These are phyloP conservation scores for Phalaenopsis equestris DNA, from an alignment of 106 monocot genomes.

Conservation along the genomic window DNA sequence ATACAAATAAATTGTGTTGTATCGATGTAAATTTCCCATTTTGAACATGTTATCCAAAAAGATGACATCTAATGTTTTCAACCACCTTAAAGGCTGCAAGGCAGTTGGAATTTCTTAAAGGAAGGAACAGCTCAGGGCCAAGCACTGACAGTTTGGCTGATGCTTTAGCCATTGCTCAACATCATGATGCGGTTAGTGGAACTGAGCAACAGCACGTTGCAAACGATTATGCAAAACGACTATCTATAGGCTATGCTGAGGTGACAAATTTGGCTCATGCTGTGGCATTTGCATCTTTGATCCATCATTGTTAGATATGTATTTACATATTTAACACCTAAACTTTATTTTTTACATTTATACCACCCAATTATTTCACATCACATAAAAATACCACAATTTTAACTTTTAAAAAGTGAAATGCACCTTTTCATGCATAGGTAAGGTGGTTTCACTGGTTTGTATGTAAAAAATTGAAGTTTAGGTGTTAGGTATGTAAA, in stretches of 20 bases:
- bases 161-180: constrained; percentile 90
- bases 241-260: constrained; percentile 74
- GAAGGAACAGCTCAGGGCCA: constrained; percentile 38
- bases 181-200: constrained; percentile 97
- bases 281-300: background rate
- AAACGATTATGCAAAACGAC: constrained; percentile 86
- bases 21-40: background rate
- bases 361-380: no score
- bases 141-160: constrained; percentile 72
- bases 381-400: no score
- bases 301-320: background rate
- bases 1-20: no score
- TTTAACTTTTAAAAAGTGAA: no score
- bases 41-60: constrained; percentile 8
- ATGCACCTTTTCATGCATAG: no score
- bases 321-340: no score
- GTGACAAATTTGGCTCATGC: constrained; percentile 21
- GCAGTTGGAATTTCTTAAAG: constrained; percentile 86
- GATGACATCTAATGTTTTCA: background rate
- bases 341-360: no score
- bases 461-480: no score
- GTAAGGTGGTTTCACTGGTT: no score
- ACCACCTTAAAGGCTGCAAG: constrained; percentile 47
- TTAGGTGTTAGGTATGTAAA: no score
- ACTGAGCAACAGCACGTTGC: constrained; percentile 97